Conservation (phyloP, 2,329 filamentous ascomycete species). For the Chrysosporium queenslandicum region DNA sequence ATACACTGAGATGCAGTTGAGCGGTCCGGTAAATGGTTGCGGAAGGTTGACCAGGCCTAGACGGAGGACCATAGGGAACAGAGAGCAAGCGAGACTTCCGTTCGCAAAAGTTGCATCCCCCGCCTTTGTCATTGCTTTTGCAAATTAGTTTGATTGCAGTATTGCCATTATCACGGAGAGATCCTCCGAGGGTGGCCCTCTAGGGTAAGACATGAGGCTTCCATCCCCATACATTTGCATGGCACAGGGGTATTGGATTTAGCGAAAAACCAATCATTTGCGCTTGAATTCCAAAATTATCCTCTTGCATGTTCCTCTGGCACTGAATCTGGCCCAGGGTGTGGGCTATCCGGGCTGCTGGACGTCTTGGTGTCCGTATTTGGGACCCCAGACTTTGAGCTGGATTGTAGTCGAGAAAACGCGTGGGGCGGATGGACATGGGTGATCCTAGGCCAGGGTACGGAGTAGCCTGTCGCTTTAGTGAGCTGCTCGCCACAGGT, state of each 20-base stretch:
- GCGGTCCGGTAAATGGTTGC: background rate
- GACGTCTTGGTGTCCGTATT: background rate
- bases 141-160: background rate
- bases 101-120: background rate
- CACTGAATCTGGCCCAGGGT: background rate
- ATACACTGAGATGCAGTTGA: background rate
- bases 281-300: background rate
- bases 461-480: background rate
- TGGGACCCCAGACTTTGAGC: background rate
- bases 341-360: background rate
- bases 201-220: background rate
- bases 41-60: background rate
- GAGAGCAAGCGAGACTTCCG: background rate
- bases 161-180: background rate
- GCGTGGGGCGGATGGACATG: background rate
- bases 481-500: background rate
- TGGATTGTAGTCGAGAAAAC: background rate
- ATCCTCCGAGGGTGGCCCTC: background rate
- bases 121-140: background rate
- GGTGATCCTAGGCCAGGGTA: background rate
- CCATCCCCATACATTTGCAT: background rate
- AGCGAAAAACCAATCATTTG: background rate
- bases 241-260: background rate
- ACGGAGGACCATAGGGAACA: background rate
- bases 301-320: background rate